phyloP scores from a whole-genome alignment of 2,329 filamentous ascomycete genomes.

The Ceratocystis colombiana region DNA sequence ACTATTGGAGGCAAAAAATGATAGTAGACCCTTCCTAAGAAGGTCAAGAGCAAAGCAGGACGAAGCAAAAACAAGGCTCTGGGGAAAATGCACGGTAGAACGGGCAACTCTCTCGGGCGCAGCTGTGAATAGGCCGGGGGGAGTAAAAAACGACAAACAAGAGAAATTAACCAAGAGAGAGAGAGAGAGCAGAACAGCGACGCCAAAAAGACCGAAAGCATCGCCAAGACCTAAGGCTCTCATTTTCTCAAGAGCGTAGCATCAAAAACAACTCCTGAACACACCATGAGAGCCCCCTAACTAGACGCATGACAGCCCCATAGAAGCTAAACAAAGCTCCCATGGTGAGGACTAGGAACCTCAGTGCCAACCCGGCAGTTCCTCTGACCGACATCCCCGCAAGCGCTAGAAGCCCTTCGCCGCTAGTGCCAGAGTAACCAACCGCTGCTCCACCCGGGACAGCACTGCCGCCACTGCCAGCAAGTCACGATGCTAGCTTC shows the following conservation, averaged over 20 bases:
- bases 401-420: slow-evolving; percentile 11
- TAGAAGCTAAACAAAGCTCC: slow-evolving; percentile 24
- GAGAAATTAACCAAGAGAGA: background rate
- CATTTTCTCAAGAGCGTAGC: slow-evolving; percentile 19
- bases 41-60: background rate
- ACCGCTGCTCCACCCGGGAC: slow-evolving; percentile 14
- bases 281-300: slow-evolving; percentile 25
- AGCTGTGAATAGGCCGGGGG: background rate
- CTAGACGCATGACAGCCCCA: slow-evolving; percentile 23
- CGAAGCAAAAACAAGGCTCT: slow-evolving; percentile 16
- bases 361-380: slow-evolving; percentile 22
- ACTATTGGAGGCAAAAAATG: background rate
- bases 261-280: slow-evolving; percentile 23
- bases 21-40: background rate
- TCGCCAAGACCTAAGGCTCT: background rate
- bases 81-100: slow-evolving; percentile 15
- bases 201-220: background rate
- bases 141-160: background rate
- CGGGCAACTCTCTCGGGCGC: slow-evolving; percentile 4
- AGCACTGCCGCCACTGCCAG: slow-evolving; percentile 21
- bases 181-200: background rate
- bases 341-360: slow-evolving; percentile 23
- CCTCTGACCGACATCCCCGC: slow-evolving; percentile 1
- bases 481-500: slow-evolving; percentile 45
- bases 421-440: background rate